Evolutionary conservation across 78 protist species (phyloP).

Genomic region (Isochrysis galbana): DNA sequence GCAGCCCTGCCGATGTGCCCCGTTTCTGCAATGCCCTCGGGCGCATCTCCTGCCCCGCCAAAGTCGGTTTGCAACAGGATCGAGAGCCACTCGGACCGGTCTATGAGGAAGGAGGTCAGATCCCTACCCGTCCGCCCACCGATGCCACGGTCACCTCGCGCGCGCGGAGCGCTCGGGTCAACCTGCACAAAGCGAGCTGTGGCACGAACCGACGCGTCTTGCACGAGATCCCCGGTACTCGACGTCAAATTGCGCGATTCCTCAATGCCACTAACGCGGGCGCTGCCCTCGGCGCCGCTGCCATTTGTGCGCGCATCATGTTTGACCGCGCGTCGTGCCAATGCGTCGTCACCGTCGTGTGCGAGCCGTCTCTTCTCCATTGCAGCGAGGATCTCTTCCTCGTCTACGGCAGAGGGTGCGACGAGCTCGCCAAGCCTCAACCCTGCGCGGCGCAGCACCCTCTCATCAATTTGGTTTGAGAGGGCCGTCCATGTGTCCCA

Average conservation of each 20-base stretch:
- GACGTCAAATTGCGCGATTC: too few species aligned
- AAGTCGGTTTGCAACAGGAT: not conserved
- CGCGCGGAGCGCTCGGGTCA: not conserved
- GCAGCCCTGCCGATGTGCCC: too few species aligned
- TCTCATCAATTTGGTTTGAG: not conserved
- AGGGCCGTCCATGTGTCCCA: not conserved
- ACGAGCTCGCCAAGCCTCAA: not conserved
- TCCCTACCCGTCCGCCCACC: not conserved
- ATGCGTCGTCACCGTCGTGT: too few species aligned
- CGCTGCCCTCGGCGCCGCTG: too few species aligned
- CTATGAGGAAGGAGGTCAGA: not conserved
- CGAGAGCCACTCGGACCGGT: not conserved
- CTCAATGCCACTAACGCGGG: too few species aligned
- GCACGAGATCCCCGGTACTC: too few species aligned
- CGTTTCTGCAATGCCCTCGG: not conserved
- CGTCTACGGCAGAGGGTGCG: not conserved
- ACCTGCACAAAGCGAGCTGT: not conserved
- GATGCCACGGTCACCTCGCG: not conserved
- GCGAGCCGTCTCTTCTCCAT: too few species aligned
- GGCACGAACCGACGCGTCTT: not conserved
- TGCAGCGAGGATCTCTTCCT: not conserved
- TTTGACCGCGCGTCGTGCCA: too few species aligned
- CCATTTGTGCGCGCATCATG: too few species aligned
- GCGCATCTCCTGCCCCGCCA: too few species aligned
- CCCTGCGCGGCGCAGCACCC: not conserved